phyloP scores from a whole-genome alignment of 2,329 filamentous ascomycete genomes.

The Talaromyces sp. region DNA sequence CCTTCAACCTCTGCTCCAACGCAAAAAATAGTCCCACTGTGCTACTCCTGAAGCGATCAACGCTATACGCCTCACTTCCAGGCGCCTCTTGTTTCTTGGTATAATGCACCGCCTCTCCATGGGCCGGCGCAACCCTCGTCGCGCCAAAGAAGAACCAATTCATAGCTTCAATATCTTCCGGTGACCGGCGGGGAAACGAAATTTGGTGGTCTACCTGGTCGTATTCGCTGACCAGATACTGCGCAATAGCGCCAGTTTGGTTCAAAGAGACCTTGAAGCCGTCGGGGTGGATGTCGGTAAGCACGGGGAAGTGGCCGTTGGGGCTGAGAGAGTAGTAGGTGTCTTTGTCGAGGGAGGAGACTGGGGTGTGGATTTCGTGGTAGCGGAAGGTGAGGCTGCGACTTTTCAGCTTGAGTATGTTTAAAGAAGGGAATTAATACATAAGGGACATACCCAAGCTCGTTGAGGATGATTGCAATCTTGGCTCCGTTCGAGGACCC shows the following conservation, averaged over 20 bases:
- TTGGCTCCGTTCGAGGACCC: background rate
- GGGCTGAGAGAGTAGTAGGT: background rate
- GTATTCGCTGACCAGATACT: background rate
- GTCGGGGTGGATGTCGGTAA: background rate
- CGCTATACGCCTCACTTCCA: background rate
- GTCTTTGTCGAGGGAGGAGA: background rate
- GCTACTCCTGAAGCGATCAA: background rate
- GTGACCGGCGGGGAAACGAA: background rate
- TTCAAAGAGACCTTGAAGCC: background rate
- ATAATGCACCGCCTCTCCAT: background rate
- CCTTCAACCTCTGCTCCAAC: background rate
- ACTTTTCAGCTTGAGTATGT: background rate
- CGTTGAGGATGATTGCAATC: constrained; percentile 1
- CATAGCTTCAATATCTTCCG: background rate
- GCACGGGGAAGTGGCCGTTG: background rate
- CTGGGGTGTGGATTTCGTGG: background rate
- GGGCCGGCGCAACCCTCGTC: background rate
- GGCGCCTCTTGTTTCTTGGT: background rate
- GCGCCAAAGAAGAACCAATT: constrained; percentile 1
- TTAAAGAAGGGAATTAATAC: background rate
- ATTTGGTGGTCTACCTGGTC: background rate
- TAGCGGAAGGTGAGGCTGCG: background rate
- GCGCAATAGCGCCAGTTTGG: background rate
- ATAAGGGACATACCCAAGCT: background rate
- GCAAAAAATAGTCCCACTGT: background rate